Evolutionary conservation across 177 flowering plant species (phyloP), one percentile per base, ranked within the genome.

Genomic region (Telopea speciosissima): DNA sequence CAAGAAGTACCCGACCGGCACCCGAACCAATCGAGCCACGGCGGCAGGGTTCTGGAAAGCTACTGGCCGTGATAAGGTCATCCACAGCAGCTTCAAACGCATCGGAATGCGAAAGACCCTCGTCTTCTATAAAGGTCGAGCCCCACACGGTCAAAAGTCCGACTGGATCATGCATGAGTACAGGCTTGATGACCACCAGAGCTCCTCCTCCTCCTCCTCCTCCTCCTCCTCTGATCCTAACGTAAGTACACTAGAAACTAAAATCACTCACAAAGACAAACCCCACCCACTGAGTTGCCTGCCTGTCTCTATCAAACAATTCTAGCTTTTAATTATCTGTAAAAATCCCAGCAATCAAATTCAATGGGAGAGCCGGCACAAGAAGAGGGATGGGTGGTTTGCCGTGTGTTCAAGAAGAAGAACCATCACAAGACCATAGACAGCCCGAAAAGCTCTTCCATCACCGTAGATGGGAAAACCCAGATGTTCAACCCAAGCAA

Each of bases 91-190:
- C 79, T 80, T 74, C 61, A 79, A 76, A 62, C 78, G 95, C 23
- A 92, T 92, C 54, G 98, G 98, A n/a, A 86, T 92, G 93, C 83
- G 98, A 72, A 94, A 94, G 79, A 94, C 98, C 8, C 83, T 94
- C 0, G 97, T 94, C 24, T 94, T 94, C 69, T 92, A 92, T 76
- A 85, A 86, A 72, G 97, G 98, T 22, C 71, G 98, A 72, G 97
- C 98, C 40, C 98, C 98, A 0, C 97, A 89, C 49, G 98, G 98
- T n/a, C 92, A 89, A 66, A 94, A 92, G 74, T 92, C 97, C 0
- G 97, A 94, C 52, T 94, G 98, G 98, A 94, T 92, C 80, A 92
- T 94, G 98, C 96, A 93, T 74, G 98, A 93, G 54, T 93, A 93
- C 63, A 77, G 98, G 26, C 94, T 93, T 0, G 98, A 91, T 62